phyloP scores from a whole-genome alignment of 2,329 filamentous ascomycete genomes.

The Penicillium sp. region DNA sequence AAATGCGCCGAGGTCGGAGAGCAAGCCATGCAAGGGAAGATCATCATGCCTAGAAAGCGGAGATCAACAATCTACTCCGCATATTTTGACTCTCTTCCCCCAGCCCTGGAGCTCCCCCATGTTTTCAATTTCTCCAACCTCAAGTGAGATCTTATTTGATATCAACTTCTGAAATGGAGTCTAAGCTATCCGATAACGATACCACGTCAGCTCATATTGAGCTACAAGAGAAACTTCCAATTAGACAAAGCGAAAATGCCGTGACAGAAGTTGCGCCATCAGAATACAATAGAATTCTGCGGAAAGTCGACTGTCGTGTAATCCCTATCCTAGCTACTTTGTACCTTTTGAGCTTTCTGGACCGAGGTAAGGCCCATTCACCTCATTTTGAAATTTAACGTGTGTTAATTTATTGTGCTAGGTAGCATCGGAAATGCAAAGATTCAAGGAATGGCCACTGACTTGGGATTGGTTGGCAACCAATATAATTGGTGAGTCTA shows the following conservation, averaged over 20 bases:
- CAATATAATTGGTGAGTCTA: conserved; percentile 23
- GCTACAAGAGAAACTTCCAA: not conserved
- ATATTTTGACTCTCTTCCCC: not conserved
- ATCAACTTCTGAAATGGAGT: not conserved
- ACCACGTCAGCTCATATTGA: not conserved
- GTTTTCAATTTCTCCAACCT: not conserved
- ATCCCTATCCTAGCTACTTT: conserved; percentile 18
- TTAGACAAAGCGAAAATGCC: not conserved
- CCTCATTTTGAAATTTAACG: not conserved
- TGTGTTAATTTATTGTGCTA: not conserved
- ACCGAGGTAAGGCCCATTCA: conserved; percentile 14
- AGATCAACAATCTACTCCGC: not conserved
- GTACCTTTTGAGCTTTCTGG: conserved; percentile 29
- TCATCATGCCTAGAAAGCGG: not conserved
- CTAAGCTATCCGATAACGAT: not conserved
- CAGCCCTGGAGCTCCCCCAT: not conserved
- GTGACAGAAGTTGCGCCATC: not conserved
- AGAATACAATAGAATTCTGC: conserved; percentile 1
- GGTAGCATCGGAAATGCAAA: conserved; percentile 30
- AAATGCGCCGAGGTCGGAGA: not conserved
- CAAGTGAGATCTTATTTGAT: not conserved
- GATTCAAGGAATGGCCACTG: conserved; percentile 22
- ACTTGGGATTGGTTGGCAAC: conserved; percentile 20
- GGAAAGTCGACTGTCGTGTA: conserved; percentile 19
- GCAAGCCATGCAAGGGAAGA: not conserved